These are phyloP conservation scores for Tricholoma bakamatsutake DNA, from an alignment of 768 basidiomycete genomes.

Conservation along the genomic window DNA sequence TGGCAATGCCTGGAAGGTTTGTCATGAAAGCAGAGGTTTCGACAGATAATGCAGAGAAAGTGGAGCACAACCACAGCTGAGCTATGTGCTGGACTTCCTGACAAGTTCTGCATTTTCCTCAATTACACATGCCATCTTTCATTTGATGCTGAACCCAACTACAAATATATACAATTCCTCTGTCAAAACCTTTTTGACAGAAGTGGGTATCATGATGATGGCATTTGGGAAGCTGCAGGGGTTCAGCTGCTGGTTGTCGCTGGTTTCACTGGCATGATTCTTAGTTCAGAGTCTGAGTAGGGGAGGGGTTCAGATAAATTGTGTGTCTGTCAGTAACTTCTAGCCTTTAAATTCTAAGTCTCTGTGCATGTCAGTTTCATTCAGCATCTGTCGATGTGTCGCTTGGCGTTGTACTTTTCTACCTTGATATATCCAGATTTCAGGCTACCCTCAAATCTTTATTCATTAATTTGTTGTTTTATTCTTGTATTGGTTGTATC, in stretches of 20 bases:
- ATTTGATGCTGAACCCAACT: conserved; percentile 57
- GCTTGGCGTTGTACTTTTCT: background rate
- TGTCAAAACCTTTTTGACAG: conserved; percentile 27
- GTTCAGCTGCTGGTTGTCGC: background rate
- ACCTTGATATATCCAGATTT: background rate
- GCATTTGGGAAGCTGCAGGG: conserved; percentile 33
- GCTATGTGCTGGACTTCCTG: background rate
- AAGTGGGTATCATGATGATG: conserved; percentile 49
- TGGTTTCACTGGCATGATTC: background rate
- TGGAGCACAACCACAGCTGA: background rate
- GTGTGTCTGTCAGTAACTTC: background rate
- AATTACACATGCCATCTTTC: conserved; percentile 34
- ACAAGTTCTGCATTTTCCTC: background rate
- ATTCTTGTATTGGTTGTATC: background rate
- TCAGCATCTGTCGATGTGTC: background rate
- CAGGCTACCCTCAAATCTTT: background rate
- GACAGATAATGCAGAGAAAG: background rate
- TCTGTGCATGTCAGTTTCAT: background rate
- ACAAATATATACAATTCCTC: conserved; percentile 52
- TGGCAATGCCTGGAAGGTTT: conserved; percentile 32
- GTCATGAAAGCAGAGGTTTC: background rate
- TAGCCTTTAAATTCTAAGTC: background rate
- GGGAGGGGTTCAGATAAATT: background rate
- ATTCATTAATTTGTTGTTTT: background rate
- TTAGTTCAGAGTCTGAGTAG: background rate